Conservation (phyloP, 73 alveolate genomes). For the Paramecium tetraurelia region DNA sequence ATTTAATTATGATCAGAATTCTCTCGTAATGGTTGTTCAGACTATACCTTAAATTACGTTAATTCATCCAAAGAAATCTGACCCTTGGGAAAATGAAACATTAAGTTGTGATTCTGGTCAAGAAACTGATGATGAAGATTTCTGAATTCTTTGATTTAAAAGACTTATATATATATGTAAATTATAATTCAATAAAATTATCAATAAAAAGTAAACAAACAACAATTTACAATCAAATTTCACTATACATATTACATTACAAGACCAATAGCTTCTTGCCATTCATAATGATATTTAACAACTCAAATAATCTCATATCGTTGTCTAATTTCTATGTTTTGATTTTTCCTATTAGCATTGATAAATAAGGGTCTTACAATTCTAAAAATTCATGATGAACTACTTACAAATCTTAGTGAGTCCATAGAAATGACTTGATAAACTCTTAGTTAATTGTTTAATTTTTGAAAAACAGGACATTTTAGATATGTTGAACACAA, state of each 20-base stretch:
- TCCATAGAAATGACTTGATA: neutral
- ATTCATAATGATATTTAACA: neutral
- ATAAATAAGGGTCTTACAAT: conserved; percentile 21
- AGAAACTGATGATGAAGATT: neutral
- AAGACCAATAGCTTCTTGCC: neutral
- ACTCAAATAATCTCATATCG: conserved; percentile 25
- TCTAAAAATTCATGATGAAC: neutral
- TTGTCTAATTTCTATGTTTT: conserved; percentile 9
- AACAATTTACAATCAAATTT: neutral
- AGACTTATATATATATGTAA: neutral
- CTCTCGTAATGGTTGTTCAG: neutral
- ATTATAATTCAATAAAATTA: neutral
- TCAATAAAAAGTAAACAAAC: neutral
- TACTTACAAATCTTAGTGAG: neutral
- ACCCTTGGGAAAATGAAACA: neutral
- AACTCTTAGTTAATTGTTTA: neutral
- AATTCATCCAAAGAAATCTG: neutral
- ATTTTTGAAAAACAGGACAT: neutral
- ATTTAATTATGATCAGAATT: neutral
- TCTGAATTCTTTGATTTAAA: neutral
- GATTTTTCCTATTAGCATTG: conserved; percentile 10
- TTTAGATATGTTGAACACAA: neutral
- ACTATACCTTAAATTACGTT: neutral
- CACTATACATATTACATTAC: neutral
- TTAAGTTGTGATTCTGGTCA: neutral